Base-by-base conservation (phyloP, 2,329 filamentous ascomycete species). In the Cladosporium sp. region DNA sequence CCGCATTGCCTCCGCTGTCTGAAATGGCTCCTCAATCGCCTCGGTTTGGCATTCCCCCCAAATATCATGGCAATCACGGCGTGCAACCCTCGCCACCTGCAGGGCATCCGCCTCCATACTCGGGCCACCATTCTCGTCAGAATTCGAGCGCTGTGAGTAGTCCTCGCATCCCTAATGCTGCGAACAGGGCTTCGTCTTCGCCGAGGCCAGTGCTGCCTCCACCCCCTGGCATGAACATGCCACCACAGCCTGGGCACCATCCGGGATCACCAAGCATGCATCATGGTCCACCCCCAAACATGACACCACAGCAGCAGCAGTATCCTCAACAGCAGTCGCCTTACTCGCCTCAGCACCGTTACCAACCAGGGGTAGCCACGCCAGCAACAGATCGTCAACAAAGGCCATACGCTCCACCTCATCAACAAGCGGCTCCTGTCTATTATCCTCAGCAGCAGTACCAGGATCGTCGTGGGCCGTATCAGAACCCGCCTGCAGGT, bases 191-290 rank as follows among this genome's bases (percentile, higher is more conserved):
- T 9, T 70, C 72, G 19, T 70, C 71, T 28, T 70, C 71, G 8
- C 71, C 73, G 36, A 58, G 70, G 39, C 71, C 70, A 35, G 71
- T 75, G 39, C 61, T 73, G 19, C 70, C 73, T 40, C 70, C 70
- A 6, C 69, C 71, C 39, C 64, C 72, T 28, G 72, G 68, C 7
- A 71, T 74, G 62, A 71, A 67, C 42, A 40, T 69, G 24, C 62
- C 63, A 20, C 64, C 66, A 24, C 64, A 61, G 28, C 60, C 53
- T 25, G 53, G 40, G 4, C 42, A 36, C 19, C 54, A 22, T 34
- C 54, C 54, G 25, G 54, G 54, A 4, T 57, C 62, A n/a, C 61
- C 62, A 17, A 56, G 54, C 20, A 49, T 63, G 37, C 59, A 61
- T 8, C 60, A 56, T 36, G 60, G 58, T 10, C 49, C 49, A 19